These are phyloP conservation scores for Aspergillus sp. DNA, from an alignment of 2,329 filamentous ascomycete genomes.

Conservation along the genomic window DNA sequence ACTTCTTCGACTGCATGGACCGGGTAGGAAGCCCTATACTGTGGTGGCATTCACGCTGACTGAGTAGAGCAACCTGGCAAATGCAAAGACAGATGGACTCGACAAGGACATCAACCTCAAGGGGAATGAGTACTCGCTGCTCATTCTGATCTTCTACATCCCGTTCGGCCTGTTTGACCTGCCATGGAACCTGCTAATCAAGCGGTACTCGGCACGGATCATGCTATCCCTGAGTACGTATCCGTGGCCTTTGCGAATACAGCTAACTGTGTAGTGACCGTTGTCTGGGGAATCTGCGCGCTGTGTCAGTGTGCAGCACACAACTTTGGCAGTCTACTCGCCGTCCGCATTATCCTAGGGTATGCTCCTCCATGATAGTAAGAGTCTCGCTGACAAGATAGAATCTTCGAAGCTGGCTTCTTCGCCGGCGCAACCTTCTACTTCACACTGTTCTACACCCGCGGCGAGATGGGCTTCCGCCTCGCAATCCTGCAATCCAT, in stretches of 20 bases:
- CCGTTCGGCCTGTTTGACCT: constrained; percentile 52
- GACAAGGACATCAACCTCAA: constrained; percentile 38
- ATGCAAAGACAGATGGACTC: constrained; percentile 51
- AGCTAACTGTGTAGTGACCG: constrained; percentile 43
- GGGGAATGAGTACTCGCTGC: constrained; percentile 36
- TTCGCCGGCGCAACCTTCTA: constrained; percentile 57
- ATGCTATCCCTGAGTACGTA: constrained; percentile 37
- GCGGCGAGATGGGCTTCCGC: constrained; percentile 44
- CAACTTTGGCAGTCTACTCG: constrained; percentile 51
- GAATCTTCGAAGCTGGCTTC: constrained; percentile 53
- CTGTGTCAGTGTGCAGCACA: constrained; percentile 52
- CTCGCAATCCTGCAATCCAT: constrained; percentile 48
- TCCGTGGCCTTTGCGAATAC: background rate
- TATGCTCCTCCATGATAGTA: background rate
- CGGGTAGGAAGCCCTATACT: constrained; percentile 14
- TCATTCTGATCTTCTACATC: constrained; percentile 52
- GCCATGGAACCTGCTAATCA: constrained; percentile 42
- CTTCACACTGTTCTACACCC: constrained; percentile 49
- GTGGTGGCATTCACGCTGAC: background rate
- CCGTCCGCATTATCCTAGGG: constrained; percentile 46
- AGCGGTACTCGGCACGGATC: constrained; percentile 44
- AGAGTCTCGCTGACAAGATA: background rate
- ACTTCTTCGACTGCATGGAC: constrained; percentile 40
- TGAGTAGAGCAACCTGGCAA: constrained; percentile 43
- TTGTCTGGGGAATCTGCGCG: constrained; percentile 29